Evolutionary conservation across 2,329 filamentous ascomycete species (phyloP), one percentile per base, ranked within the genome.

Genomic region (Ophiostoma angusticollis): DNA sequence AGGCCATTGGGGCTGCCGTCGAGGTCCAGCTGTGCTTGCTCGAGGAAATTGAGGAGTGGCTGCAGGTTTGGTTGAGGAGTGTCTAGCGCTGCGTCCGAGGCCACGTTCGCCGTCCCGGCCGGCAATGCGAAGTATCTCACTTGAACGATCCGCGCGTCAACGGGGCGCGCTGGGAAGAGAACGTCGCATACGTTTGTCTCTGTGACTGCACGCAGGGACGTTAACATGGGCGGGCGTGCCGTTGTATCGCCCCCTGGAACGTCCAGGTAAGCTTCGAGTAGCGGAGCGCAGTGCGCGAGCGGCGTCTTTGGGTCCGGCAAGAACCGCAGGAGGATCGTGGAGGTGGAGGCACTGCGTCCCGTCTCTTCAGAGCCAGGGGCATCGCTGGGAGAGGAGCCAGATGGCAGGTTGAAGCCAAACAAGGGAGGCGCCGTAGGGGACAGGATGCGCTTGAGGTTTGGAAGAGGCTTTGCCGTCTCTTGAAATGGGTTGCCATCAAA

Each of bases 141-240:
- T 51, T 67, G 64, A 2, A 53, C 52, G 31, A 73, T 43, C 29
- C 68, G 67, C 27, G 68, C 50, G 46, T 75, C 71, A 35, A 74
- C 62, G 34, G 54, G 56, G 23, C 61, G 55, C 0, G 49, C 40
- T 1, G 70, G 70, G 4, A 70, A 56, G 25, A 72, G 51, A 4
- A 68, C 50, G 47, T 74, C 68, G 35, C 53, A 47, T n/a, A 52
- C 43, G 39, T 54, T 55, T 1, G 52, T 51, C n/a, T 56, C 48
- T 25, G 54, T 52, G 21, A 74, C 51, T 29, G 62, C 57, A 5
- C 37, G 42, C 5, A 45, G 25, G 3, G 13, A n/a, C 6, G 31
- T 8, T 12, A 43, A 17, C 5, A 28, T 37, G n/a, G n/a, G n/a
- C 3, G 40, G 39, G 2, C n/a, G 23, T 6, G 16, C n/a, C 8